Conservation (phyloP, 2,329 filamentous ascomycete species). For the Alternaria tenuissima region DNA sequence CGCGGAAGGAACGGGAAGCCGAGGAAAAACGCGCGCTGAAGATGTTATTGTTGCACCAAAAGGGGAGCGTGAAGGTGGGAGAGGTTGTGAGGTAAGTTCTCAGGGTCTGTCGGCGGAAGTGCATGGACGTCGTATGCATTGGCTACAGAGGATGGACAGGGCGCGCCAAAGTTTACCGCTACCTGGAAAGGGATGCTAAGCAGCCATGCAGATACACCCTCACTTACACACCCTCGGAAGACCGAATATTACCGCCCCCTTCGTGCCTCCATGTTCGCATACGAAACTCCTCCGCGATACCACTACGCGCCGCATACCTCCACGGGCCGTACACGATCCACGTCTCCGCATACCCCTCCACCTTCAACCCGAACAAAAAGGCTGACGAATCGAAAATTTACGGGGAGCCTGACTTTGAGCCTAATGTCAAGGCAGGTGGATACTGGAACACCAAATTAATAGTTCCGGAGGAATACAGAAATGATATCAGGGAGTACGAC, state of each 20-base stretch:
- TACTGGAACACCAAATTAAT: constrained; percentile 81
- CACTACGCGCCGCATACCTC: constrained; percentile 91
- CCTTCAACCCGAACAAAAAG: constrained; percentile 83
- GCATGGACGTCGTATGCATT: constrained; percentile 4
- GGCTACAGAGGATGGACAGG: background rate
- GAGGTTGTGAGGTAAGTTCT: constrained; percentile 78
- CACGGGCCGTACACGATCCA: constrained; percentile 94
- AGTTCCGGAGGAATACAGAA: constrained; percentile 79
- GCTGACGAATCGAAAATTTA: constrained; percentile 73
- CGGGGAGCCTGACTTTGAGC: constrained; percentile 90
- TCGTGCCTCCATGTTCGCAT: constrained; percentile 83
- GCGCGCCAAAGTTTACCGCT: background rate
- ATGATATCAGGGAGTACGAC: constrained; percentile 32
- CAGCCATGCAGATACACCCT: constrained; percentile 69
- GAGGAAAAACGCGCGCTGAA: constrained; percentile 45
- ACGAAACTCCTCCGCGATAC: constrained; percentile 89
- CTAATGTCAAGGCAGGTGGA: constrained; percentile 93
- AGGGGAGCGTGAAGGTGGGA: constrained; percentile 90
- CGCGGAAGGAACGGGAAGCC: constrained; percentile 44
- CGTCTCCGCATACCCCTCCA: constrained; percentile 82
- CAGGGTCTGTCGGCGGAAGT: background rate
- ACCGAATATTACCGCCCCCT: constrained; percentile 89
- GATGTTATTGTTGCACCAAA: constrained; percentile 92
- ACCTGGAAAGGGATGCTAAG: constrained; percentile 7
- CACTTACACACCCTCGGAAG: constrained; percentile 87